These are phyloP conservation scores for Dipodascopsis tothii DNA, from an alignment of 805 yeast species.

Conservation along the genomic window DNA sequence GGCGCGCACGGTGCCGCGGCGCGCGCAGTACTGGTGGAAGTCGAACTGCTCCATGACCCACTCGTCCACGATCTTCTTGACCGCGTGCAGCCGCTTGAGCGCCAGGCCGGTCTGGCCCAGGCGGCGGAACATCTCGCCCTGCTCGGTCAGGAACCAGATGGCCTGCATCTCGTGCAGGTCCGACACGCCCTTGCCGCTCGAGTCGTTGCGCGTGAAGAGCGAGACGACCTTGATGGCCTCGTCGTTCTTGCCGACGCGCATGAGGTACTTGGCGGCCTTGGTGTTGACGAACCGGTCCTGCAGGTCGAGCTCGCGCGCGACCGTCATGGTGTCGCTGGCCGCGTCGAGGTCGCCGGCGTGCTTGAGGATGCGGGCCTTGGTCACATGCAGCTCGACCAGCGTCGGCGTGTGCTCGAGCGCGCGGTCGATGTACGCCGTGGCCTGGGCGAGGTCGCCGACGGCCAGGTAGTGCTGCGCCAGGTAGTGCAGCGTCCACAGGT, in stretches of 20 bases:
- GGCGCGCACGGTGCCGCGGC: conserved; percentile 83
- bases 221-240: conserved; percentile 68
- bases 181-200: conserved; percentile 71
- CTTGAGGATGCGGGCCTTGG: conserved; percentile 74
- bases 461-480: conserved; percentile 69
- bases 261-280: conserved; percentile 72
- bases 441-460: conserved; percentile 45
- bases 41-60: conserved; percentile 82
- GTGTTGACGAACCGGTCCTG: conserved; percentile 91
- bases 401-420: conserved; percentile 75
- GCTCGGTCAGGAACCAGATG: conserved; percentile 78
- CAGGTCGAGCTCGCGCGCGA: conserved; percentile 67
- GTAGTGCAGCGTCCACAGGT: conserved; percentile 66
- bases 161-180: conserved; percentile 87
- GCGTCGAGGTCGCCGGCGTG: conserved; percentile 53
- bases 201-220: conserved; percentile 78
- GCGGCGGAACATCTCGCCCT: conserved; percentile 75
- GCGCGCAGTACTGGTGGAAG: conserved; percentile 85
- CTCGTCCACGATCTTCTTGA: conserved; percentile 51
- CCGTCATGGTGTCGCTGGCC: conserved; percentile 61
- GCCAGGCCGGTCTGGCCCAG: conserved; percentile 62
- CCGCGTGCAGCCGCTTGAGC: conserved; percentile 64
- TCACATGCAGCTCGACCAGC: conserved; percentile 68
- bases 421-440: conserved; percentile 49
- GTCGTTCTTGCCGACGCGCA: conserved; percentile 67